Evolutionary conservation across 768 basidiomycete species (phyloP).

Genomic region (Russula compacta): DNA sequence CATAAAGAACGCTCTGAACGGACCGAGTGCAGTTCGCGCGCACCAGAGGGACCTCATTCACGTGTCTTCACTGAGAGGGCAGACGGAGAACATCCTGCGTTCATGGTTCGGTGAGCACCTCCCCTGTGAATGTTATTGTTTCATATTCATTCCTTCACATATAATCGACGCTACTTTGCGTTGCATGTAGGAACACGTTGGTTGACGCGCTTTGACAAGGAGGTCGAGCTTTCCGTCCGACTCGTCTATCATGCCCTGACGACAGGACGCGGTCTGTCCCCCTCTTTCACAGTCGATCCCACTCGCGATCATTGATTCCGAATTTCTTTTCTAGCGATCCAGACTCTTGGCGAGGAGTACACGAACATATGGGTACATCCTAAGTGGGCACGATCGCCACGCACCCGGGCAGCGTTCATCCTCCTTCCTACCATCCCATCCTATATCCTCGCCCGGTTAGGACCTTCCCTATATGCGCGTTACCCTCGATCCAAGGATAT

Average conservation of each 20-base stretch:
- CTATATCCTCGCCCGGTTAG: constrained; percentile 49
- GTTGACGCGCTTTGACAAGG: constrained; percentile 74
- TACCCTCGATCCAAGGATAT: constrained; percentile 28
- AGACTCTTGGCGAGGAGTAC: constrained; percentile 88
- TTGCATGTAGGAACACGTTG: constrained; percentile 57
- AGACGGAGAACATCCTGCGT: constrained; percentile 63
- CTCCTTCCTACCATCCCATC: constrained; percentile 58
- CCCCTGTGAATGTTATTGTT: not conserved
- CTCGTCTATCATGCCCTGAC: constrained; percentile 68
- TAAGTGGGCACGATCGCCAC: constrained; percentile 36
- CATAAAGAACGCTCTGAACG: constrained; percentile 15
- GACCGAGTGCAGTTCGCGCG: constrained; percentile 52
- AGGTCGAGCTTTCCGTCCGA: constrained; percentile 61
- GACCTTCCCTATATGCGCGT: constrained; percentile 30
- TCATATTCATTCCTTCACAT: not conserved
- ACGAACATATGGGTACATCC: constrained; percentile 62
- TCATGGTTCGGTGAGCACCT: constrained; percentile 60
- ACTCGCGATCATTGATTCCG: constrained; percentile 7
- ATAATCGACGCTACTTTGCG: not conserved
- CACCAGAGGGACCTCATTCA: constrained; percentile 80
- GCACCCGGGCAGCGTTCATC: constrained; percentile 44
- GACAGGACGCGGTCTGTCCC: constrained; percentile 54
- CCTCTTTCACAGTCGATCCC: not conserved
- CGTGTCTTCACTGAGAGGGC: constrained; percentile 63
- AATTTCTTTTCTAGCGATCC: constrained; percentile 41